These are phyloP conservation scores for Eucalyptus virginea DNA, from an alignment of 345 rosid genomes.

Conservation along the genomic window DNA sequence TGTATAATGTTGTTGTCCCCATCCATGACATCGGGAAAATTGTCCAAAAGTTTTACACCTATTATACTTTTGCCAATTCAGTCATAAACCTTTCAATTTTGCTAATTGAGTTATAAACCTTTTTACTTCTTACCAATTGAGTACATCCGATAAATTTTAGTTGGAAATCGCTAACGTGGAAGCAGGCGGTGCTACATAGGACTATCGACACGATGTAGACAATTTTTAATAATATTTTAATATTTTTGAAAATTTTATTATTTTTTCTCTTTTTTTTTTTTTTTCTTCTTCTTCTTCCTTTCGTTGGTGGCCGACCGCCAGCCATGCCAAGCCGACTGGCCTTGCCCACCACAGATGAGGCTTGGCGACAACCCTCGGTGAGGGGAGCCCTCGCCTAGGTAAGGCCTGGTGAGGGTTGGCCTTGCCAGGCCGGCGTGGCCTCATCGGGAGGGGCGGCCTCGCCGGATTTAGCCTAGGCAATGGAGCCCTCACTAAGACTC, in stretches of 20 bases:
- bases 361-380: fast-evolving
- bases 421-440: no score
- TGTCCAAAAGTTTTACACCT: fast-evolving
- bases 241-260: no score
- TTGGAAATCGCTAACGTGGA: no score
- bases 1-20: neutral
- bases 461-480: fast-evolving
- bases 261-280: fast-evolving
- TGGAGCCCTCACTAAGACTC: no score
- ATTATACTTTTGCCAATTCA: fast-evolving
- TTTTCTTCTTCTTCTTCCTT: no score
- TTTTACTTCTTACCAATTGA: no score
- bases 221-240: no score
- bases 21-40: neutral
- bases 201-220: fast-evolving
- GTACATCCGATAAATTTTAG: fast-evolving
- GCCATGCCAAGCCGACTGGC: fast-evolving
- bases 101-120: fast-evolving
- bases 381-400: no score
- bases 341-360: fast-evolving
- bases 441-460: fast-evolving
- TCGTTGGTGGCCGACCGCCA: fast-evolving
- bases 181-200: fast-evolving
- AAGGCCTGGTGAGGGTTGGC: fast-evolving
- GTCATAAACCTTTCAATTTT: fast-evolving